A percentile compares a stretch with the other conserved stretches of the same genome.
Evolutionary conservation across 306 rosid species (phyloP).

Genomic region (Dryas drummondii): DNA sequence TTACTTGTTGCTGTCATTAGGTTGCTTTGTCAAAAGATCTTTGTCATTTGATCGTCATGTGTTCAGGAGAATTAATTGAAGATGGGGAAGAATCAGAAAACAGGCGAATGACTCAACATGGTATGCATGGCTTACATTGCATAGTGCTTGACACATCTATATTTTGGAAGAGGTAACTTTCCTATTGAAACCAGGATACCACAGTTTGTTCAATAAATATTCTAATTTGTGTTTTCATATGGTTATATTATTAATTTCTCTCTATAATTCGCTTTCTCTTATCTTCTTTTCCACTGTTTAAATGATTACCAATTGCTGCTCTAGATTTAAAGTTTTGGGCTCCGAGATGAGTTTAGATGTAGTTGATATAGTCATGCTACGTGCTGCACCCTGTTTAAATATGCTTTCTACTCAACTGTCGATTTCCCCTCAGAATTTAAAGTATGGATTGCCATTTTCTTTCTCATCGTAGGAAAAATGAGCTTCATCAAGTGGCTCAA

Average conservation of each 20-base stretch:
- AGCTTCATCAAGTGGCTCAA: slow-evolving; percentile 94
- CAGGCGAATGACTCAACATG: slow-evolving; percentile 35
- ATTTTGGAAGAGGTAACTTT: slow-evolving; percentile 83
- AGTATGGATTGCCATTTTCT: slow-evolving; percentile 8
- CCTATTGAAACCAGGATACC: slow-evolving; percentile 28
- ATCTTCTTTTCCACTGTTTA: slow-evolving; percentile 27
- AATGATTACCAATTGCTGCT: not conserved
- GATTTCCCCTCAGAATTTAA: not conserved
- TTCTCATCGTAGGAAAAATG: slow-evolving; percentile 68
- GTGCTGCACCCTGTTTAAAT: not conserved
- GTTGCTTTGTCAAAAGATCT: slow-evolving; percentile 91
- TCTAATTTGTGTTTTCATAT: not conserved
- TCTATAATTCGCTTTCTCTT: slow-evolving; percentile 2
- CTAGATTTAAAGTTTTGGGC: not conserved
- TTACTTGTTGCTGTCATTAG: slow-evolving; percentile 46
- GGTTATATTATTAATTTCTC: not conserved
- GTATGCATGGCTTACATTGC: slow-evolving; percentile 75
- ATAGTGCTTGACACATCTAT: slow-evolving; percentile 76
- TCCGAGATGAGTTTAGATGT: slow-evolving; percentile 20
- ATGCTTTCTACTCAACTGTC: not conserved
- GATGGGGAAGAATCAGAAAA: slow-evolving; percentile 38
- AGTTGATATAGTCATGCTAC: slow-evolving; percentile 18
- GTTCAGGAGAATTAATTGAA: slow-evolving; percentile 73
- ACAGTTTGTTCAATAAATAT: not conserved
- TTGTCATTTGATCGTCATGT: slow-evolving; percentile 83